Conservation (phyloP, 2,329 filamentous ascomycete species). For the Zymoseptoria crescenta region DNA sequence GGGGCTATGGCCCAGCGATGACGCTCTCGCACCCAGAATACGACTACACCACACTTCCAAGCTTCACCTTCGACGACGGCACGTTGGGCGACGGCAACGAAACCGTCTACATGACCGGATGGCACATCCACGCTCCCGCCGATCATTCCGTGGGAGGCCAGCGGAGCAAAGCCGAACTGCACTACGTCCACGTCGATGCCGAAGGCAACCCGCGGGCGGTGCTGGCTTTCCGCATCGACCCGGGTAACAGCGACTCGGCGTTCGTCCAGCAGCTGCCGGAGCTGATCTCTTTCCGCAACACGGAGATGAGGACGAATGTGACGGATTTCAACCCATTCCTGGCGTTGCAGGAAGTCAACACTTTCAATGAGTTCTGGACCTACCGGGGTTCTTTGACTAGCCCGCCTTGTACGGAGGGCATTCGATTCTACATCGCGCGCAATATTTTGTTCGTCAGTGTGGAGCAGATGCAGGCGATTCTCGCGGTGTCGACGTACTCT, state of each 20-base stretch:
- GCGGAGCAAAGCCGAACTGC: conserved; percentile 41
- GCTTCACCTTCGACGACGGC: conserved; percentile 39
- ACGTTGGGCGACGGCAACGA: conserved; percentile 26
- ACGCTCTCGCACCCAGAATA: conserved; percentile 31
- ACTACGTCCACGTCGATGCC: conserved; percentile 42
- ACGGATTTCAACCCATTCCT: conserved; percentile 25
- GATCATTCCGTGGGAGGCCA: conserved; percentile 42
- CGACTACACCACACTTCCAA: conserved; percentile 34
- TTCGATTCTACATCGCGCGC: conserved; percentile 39
- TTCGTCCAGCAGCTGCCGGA: conserved; percentile 39
- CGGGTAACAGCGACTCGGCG: conserved; percentile 31
- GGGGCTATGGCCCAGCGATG: conserved; percentile 44
- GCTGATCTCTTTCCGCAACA: conserved; percentile 16
- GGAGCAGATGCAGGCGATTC: conserved; percentile 41
- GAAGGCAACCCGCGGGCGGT: conserved; percentile 39
- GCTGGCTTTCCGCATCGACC: conserved; percentile 41
- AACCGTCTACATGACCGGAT: conserved; percentile 42
- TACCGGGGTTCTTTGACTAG: conserved; percentile 43
- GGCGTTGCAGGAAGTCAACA: conserved; percentile 32
- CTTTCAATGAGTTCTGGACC: conserved; percentile 43
- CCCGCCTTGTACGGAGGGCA: conserved; percentile 42
- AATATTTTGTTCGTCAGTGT: conserved; percentile 38
- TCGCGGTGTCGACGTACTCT: conserved; percentile 39
- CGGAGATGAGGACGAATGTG: conserved; percentile 5
- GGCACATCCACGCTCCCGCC: conserved; percentile 46